A percentile compares a stretch with the other conserved stretches of the same genome.
Evolutionary conservation across 345 rosid genomes (phyloP).

Genomic region (Populus euphratica): DNA sequence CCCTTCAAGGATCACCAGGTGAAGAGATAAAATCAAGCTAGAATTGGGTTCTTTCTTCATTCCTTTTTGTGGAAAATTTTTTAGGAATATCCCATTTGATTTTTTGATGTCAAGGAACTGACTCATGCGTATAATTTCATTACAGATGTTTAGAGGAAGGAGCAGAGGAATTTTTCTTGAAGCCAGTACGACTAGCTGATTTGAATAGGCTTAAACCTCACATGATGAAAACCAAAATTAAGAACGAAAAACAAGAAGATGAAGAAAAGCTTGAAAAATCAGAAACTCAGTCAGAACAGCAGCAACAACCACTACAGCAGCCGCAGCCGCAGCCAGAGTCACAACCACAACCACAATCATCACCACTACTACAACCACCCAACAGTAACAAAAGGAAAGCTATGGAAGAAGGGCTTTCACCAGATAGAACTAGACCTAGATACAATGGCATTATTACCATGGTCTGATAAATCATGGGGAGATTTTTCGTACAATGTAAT

Average conservation of each 20-base stretch:
- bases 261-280: constrained; percentile 17
- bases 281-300: constrained; percentile 7
- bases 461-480: constrained; percentile 20
- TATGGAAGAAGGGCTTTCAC: constrained; percentile 52
- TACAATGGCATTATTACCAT: constrained; percentile 35
- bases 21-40: neutral
- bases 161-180: constrained; percentile 68
- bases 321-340: too few species aligned
- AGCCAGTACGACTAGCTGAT: constrained; percentile 55
- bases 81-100: neutral
- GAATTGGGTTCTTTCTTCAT: neutral
- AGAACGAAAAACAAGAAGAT: constrained; percentile 20
- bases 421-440: constrained; percentile 51
- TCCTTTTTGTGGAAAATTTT: neutral
- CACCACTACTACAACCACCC: neutral
- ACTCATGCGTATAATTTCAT: neutral
- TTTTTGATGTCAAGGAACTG: neutral
- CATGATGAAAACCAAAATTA: constrained; percentile 44
- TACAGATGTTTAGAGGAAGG: constrained; percentile 72
- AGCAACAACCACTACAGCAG: neutral
- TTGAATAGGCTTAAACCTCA: constrained; percentile 54
- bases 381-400: constrained; percentile 54
- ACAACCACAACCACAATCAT: neutral
- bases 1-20: constrained; percentile 66
- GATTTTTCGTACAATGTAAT: constrained; percentile 4